Conservation (phyloP, 352 stramenopile genomes). For the Pythium phragmitis region DNA sequence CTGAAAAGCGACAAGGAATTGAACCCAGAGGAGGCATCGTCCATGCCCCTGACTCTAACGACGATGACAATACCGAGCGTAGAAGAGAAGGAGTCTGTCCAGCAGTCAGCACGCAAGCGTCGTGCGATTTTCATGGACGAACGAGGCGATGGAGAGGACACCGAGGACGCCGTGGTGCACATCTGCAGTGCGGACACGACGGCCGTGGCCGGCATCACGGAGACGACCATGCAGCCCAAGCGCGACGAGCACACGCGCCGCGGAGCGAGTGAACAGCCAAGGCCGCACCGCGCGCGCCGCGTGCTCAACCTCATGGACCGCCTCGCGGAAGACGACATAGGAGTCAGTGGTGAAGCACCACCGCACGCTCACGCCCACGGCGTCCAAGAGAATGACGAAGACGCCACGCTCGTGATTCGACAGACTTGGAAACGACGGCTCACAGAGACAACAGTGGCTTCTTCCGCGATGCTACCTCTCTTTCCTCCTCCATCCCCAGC, state of each 20-base stretch:
- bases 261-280: neutral
- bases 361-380: neutral
- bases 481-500: neutral
- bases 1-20: neutral
- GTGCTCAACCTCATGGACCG: slow-evolving; percentile 20
- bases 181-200: slow-evolving; percentile 14
- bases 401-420: slow-evolving; percentile 17
- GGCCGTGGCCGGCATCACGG: neutral
- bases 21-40: neutral
- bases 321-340: slow-evolving; percentile 3
- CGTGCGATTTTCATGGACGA: slow-evolving; percentile 17
- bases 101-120: slow-evolving; percentile 3
- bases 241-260: slow-evolving; percentile 1
- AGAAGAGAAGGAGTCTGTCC: neutral
- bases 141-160: neutral
- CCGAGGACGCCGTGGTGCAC: neutral
- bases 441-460: neutral
- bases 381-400: neutral
- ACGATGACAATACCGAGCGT: neutral
- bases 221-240: slow-evolving; percentile 18
- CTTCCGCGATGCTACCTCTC: neutral
- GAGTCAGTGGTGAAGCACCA: neutral
- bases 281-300: slow-evolving; percentile 11
- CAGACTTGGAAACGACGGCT: slow-evolving; percentile 36
- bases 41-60: neutral